phyloP scores from a whole-genome alignment of 1,284 basidiomycete species.

The Paramarasmius palmivorus region DNA sequence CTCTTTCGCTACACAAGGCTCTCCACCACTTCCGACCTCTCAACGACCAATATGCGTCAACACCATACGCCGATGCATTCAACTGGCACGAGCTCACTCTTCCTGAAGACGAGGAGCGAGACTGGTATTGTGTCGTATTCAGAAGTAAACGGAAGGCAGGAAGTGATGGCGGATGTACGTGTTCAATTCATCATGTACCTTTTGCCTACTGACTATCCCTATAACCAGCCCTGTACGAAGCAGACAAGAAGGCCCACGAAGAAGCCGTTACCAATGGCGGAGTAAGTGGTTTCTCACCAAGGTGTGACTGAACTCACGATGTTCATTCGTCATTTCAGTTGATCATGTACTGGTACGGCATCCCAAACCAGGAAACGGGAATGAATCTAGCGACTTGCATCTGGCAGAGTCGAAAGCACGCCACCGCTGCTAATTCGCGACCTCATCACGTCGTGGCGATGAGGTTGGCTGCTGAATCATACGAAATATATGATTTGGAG shows the following conservation, averaged over 20 bases:
- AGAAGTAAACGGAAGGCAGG: slow-evolving; percentile 74
- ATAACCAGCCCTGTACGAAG: slow-evolving; percentile 73
- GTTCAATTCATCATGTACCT: slow-evolving; percentile 20
- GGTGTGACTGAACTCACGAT: background rate
- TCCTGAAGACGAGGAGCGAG: slow-evolving; percentile 69
- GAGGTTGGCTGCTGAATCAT: slow-evolving; percentile 75
- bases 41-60: slow-evolving; percentile 60
- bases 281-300: slow-evolving; percentile 39
- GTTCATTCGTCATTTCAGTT: slow-evolving; percentile 12
- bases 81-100: slow-evolving; percentile 81
- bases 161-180: slow-evolving; percentile 68
- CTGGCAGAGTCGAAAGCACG: slow-evolving; percentile 87
- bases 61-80: slow-evolving; percentile 75
- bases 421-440: slow-evolving; percentile 75
- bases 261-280: slow-evolving; percentile 88
- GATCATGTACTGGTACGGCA: slow-evolving; percentile 66
- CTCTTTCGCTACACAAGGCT: slow-evolving; percentile 82
- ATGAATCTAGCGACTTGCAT: slow-evolving; percentile 94
- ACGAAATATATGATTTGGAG: slow-evolving; percentile 80
- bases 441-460: slow-evolving; percentile 84
- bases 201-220: slow-evolving; percentile 9
- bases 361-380: slow-evolving; percentile 73
- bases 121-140: slow-evolving; percentile 92
- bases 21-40: slow-evolving; percentile 75
- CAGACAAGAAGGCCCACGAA: slow-evolving; percentile 85